Evolutionary conservation across 495 filamentous ascomycete genomes (phyloP).

Genomic region (Hypoxylon rickii): DNA sequence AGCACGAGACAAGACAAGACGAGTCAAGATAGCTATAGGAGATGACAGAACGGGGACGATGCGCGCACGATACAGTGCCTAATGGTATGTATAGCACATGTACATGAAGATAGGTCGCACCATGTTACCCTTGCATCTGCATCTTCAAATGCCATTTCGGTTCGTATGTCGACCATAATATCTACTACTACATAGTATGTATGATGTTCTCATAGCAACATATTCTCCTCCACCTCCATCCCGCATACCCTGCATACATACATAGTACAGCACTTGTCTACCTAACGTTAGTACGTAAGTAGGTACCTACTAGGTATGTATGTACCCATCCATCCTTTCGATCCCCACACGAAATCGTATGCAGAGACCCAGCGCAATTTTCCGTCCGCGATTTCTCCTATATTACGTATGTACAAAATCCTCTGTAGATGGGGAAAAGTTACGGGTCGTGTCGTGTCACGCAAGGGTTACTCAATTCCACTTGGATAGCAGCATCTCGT

Average conservation of each 20-base stretch:
- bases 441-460: not conserved
- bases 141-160: not conserved
- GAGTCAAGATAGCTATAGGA: too few species aligned
- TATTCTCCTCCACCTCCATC: too few species aligned
- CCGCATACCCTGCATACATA: too few species aligned
- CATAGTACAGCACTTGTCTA: not conserved
- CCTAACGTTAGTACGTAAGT: not conserved
- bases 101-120: too few species aligned
- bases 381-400: too few species aligned
- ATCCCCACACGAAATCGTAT: not conserved
- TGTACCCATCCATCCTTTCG: not conserved
- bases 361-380: not conserved
- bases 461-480: not conserved
- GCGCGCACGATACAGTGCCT: too few species aligned
- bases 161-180: not conserved
- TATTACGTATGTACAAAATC: too few species aligned
- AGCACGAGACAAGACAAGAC: too few species aligned
- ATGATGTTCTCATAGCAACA: too few species aligned
- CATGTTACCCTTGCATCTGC: not conserved
- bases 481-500: not conserved
- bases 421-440: too few species aligned
- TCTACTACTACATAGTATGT: not conserved
- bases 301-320: not conserved
- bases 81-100: not conserved
- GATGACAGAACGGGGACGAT: too few species aligned